Evolutionary conservation across 148 eudicot species (phyloP), one percentile per base, ranked within the genome.

Genomic region (Chenopodium berlandieri): DNA sequence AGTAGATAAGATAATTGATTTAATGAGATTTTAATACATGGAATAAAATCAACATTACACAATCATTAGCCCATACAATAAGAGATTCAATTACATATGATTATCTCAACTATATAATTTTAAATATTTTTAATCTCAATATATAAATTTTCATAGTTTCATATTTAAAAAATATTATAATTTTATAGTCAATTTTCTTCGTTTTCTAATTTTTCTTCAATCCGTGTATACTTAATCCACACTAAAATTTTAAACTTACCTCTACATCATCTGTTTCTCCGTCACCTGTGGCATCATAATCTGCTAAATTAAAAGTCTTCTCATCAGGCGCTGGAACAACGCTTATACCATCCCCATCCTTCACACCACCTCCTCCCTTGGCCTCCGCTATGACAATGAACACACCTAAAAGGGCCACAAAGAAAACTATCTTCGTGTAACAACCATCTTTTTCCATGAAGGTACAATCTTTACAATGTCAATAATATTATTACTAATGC

Each of bases 271-370:
- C 91, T 0, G 48, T 46, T 54, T 47, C 34, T 13, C 86, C 89
- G 27, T 77, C 90, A 11, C 87, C 82, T 34, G 62, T 71, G 30
- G 93, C 96, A 69, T 89, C 93, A 81, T 50, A 89, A 50, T 85
- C 60, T 66, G 80, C 4, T 1, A 92, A 82, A 44, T 85, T 92
- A 16, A 92, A 90, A 11, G 83, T 73, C 48, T 81, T 88, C 73
- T 84, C 91, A 63, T 14, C 86, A 30, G 82, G 83, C 17, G 74
- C 30, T 2, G 86, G 86, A 69, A 82, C 13, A 7, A 52, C n/a
- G 40, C 76, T 52, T 14, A 85, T 83, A 58, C 82, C 84, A 81
- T 83, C 82, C 19, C 89, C 89, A 19, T 82, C 89, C 20, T 27
- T 60, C 25, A 56, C 76, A 62, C 78, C 76, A 32, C 83, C 83